Percentiles rank a stretch among this genome's conserved stretches.
These are phyloP conservation scores for Arabidopsis suecica DNA, from an alignment of 345 rosid genomes.

Conservation along the genomic window DNA sequence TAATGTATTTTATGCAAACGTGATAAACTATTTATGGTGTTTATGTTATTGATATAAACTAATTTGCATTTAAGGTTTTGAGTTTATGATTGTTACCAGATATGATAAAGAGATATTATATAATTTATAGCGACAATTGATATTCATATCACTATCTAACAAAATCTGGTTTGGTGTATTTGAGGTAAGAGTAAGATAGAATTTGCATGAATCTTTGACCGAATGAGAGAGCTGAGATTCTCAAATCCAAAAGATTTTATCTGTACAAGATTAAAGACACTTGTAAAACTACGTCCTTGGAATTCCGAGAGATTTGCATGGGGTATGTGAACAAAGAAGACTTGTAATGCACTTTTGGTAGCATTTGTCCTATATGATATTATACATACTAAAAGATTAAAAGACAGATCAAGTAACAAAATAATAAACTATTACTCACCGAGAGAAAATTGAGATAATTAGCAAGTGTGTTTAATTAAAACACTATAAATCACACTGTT, in stretches of 20 bases:
- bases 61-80: neutral
- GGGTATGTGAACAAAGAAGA: conserved; percentile 32
- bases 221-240: conserved; percentile 29
- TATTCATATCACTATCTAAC: conserved; percentile 34
- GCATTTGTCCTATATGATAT: conserved; percentile 25
- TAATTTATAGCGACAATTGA: neutral
- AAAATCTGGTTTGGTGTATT: conserved; percentile 37
- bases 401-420: neutral
- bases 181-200: conserved; percentile 36
- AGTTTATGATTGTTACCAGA: neutral
- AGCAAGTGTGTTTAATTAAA: conserved; percentile 41
- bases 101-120: neutral
- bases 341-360: conserved; percentile 33
- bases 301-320: conserved; percentile 44
- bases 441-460: conserved; percentile 17
- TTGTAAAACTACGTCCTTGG: conserved; percentile 15
- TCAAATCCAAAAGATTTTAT: conserved; percentile 48
- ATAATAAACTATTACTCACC: neutral
- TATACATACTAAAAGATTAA: neutral
- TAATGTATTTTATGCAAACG: neutral
- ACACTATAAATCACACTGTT: conserved; percentile 36
- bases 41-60: neutral
- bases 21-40: neutral
- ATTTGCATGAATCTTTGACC: conserved; percentile 45
- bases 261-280: conserved; percentile 2